These are phyloP conservation scores for Aspergillus sojae DNA, from an alignment of 2,329 filamentous ascomycete species.

Conservation along the genomic window DNA sequence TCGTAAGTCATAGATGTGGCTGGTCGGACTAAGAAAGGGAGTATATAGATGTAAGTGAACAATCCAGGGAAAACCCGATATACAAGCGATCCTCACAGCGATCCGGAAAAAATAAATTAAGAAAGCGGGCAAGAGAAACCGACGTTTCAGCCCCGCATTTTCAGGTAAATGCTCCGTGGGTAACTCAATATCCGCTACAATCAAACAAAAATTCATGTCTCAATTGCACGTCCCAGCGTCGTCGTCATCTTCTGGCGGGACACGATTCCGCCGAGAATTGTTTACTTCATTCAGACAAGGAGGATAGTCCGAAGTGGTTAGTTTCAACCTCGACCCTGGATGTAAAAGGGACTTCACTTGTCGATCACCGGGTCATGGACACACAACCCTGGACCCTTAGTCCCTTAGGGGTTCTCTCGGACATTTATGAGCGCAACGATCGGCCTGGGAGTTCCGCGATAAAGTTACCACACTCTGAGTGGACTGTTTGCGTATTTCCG, in stretches of 20 bases:
- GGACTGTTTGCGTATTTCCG: neutral
- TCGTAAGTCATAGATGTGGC: neutral
- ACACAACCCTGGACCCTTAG: neutral
- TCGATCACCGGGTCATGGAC: conserved; percentile 1
- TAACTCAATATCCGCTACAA: neutral
- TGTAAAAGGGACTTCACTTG: neutral
- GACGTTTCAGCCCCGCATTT: neutral
- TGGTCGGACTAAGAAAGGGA: neutral
- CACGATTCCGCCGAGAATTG: neutral
- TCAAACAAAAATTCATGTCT: neutral
- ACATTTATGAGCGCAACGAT: neutral
- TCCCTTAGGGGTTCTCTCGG: neutral
- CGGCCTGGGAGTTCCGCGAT: neutral
- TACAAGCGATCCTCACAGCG: neutral
- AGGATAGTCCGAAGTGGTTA: neutral
- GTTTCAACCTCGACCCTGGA: neutral
- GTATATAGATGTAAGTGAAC: neutral
- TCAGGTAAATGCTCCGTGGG: neutral
- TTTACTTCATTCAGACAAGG: neutral
- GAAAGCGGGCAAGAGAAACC: neutral
- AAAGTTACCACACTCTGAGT: neutral
- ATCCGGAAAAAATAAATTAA: neutral
- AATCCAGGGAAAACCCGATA: neutral
- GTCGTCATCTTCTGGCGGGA: neutral
- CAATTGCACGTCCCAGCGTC: neutral